Percentiles rank a stretch among this genome's conserved stretches.
Evolutionary conservation across 2,329 filamentous ascomycete genomes (phyloP).

Genomic region (Chaetomiaceae sp.): DNA sequence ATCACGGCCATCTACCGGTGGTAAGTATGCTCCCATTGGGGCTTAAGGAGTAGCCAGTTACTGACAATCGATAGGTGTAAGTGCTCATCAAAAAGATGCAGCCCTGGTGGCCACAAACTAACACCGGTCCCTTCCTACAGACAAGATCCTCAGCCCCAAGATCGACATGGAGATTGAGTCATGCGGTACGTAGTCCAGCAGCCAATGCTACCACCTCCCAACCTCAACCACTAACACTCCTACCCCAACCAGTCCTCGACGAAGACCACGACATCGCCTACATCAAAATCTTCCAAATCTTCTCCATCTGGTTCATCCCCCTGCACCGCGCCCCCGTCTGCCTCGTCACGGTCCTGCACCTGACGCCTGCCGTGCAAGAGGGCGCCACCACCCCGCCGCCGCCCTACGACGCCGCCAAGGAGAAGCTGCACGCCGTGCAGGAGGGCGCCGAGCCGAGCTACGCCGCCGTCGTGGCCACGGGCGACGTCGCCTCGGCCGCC

Average conservation of each 20-base stretch:
- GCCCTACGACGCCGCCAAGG: constrained; percentile 12
- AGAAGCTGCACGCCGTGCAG: constrained; percentile 12
- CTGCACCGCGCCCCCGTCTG: constrained; percentile 65
- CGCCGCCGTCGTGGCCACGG: constrained; percentile 12
- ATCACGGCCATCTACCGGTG: constrained; percentile 70
- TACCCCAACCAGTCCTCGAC: constrained; percentile 55
- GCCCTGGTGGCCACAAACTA: background rate
- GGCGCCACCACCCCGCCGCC: constrained; percentile 25
- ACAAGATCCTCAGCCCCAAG: constrained; percentile 73
- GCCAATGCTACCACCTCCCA: background rate
- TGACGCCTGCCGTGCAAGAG: constrained; percentile 39
- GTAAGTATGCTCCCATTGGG: too few species aligned
- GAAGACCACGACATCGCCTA: constrained; percentile 63
- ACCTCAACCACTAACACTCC: background rate
- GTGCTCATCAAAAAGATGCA: too few species aligned
- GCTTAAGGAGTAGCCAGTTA: too few species aligned
- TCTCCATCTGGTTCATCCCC: constrained; percentile 72
- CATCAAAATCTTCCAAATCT: constrained; percentile 67
- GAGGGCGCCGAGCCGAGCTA: constrained; percentile 21
- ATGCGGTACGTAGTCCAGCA: constrained; percentile 36
- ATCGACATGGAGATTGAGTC: constrained; percentile 65
- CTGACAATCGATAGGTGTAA: too few species aligned
- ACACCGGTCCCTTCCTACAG: background rate
- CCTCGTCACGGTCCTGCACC: constrained; percentile 63
- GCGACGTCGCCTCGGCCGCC: background rate